A percentile compares a stretch with the other conserved stretches of the same genome.
Conservation (phyloP, 768 basidiomycete species). For the Kwoniella botswanensis region DNA sequence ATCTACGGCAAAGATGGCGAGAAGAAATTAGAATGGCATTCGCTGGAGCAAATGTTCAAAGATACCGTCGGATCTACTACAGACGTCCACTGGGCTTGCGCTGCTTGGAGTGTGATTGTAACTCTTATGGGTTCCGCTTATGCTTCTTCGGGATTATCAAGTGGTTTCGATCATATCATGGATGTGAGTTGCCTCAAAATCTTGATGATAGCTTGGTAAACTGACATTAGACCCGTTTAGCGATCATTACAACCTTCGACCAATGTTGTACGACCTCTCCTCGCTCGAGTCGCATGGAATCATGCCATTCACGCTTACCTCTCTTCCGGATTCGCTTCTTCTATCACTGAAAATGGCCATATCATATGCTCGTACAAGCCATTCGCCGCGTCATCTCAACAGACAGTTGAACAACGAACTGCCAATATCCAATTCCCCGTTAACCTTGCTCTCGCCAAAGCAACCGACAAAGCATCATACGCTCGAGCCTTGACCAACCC, state of each 20-base stretch:
- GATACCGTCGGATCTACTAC: slow-evolving; percentile 38
- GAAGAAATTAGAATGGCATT: slow-evolving; percentile 41
- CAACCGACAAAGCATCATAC: slow-evolving; percentile 23
- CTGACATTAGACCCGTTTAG: slow-evolving; percentile 15
- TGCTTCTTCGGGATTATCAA: slow-evolving; percentile 37
- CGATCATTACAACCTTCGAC: slow-evolving; percentile 40
- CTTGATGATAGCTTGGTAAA: too few species aligned
- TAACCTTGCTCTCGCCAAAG: slow-evolving; percentile 39
- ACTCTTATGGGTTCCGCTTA: slow-evolving; percentile 51
- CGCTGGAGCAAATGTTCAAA: slow-evolving; percentile 38
- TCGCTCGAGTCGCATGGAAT: slow-evolving; percentile 51
- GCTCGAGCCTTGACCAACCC: slow-evolving; percentile 14
- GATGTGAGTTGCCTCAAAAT: slow-evolving; percentile 40
- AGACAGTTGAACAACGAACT: slow-evolving; percentile 34
- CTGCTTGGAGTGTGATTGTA: slow-evolving; percentile 50
- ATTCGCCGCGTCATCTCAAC: slow-evolving; percentile 25
- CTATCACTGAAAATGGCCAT: slow-evolving; percentile 27
- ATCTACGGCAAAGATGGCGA: slow-evolving; percentile 38
- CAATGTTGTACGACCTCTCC: slow-evolving; percentile 34
- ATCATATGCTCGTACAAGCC: slow-evolving; percentile 38
- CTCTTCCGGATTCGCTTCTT: slow-evolving; percentile 30
- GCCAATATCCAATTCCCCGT: slow-evolving; percentile 44
- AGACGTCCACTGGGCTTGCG: slow-evolving; percentile 54
- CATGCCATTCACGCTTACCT: slow-evolving; percentile 55
- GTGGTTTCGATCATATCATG: slow-evolving; percentile 48